These are phyloP conservation scores for Alternaria arbusti DNA, from an alignment of 2,329 filamentous ascomycete genomes.

Conservation along the genomic window DNA sequence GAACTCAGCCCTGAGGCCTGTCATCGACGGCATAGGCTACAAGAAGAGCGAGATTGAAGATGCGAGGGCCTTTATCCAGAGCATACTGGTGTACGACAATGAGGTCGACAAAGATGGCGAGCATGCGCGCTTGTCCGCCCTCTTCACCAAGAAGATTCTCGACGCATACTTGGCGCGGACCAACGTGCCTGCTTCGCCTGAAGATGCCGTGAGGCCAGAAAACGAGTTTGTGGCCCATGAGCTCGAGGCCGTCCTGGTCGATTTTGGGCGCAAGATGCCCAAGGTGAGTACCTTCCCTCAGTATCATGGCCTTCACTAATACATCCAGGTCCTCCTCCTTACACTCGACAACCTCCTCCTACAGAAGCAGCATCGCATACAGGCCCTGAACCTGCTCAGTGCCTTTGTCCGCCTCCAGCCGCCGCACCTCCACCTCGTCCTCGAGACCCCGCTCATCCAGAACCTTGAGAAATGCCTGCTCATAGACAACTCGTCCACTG, in stretches of 20 bases:
- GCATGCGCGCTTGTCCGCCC: constrained; percentile 52
- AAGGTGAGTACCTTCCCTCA: constrained; percentile 51
- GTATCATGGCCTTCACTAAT: constrained; percentile 11
- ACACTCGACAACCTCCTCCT: constrained; percentile 71
- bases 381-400: constrained; percentile 70
- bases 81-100: constrained; percentile 68
- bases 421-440: constrained; percentile 77
- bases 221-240: constrained; percentile 57
- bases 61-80: constrained; percentile 68
- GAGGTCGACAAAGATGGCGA: constrained; percentile 60
- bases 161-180: constrained; percentile 54
- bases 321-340: constrained; percentile 67
- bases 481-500: constrained; percentile 76
- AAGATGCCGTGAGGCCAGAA: constrained; percentile 50
- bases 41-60: constrained; percentile 70
- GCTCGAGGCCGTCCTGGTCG: constrained; percentile 60
- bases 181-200: constrained; percentile 44
- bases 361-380: constrained; percentile 67
- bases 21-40: constrained; percentile 63
- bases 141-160: constrained; percentile 62
- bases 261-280: constrained; percentile 71
- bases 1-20: constrained; percentile 65
- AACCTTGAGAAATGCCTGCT: constrained; percentile 77
- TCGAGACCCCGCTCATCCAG: constrained; percentile 74
- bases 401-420: constrained; percentile 77